These are phyloP conservation scores for Eudorina sp. DNA, from an alignment of 139 green algal species.

Conservation along the genomic window DNA sequence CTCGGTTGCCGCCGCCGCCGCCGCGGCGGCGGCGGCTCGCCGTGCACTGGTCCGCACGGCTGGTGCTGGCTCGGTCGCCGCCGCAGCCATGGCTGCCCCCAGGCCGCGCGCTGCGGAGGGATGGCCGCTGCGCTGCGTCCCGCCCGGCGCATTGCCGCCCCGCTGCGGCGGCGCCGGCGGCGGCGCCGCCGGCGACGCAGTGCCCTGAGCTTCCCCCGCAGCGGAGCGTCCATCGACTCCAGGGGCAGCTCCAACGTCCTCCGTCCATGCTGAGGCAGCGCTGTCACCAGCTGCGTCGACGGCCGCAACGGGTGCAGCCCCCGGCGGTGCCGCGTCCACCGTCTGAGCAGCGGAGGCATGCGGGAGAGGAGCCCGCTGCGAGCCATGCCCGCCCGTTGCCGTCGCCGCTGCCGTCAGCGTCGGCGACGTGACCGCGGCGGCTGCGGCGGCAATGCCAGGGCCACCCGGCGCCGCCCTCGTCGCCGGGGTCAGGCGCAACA, in stretches of 20 bases:
- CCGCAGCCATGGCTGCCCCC: not conserved
- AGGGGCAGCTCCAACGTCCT: too few species aligned
- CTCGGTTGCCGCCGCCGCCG: not conserved
- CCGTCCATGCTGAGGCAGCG: too few species aligned
- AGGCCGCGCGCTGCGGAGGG: not conserved
- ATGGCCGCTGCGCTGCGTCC: not conserved
- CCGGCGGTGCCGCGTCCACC: too few species aligned
- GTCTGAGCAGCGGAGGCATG: too few species aligned
- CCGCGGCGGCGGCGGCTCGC: not conserved
- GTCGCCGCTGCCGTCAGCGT: not conserved
- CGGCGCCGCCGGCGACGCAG: too few species aligned
- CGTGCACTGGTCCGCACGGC: constrained; percentile 22
- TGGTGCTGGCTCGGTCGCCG: not conserved
- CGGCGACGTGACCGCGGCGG: not conserved
- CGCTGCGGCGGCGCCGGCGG: too few species aligned
- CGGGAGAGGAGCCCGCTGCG: too few species aligned
- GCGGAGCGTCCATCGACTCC: too few species aligned
- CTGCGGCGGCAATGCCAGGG: not conserved
- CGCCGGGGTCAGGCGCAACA: not conserved
- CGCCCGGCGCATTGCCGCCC: not conserved
- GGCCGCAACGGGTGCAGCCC: too few species aligned
- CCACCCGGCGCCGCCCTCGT: not conserved
- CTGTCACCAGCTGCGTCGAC: too few species aligned
- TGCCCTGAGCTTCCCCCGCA: too few species aligned
- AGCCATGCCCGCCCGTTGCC: too few species aligned